Percentiles rank a stretch among this genome's conserved stretches.
Conservation (phyloP, 2,329 filamentous ascomycete species). For the Xylariales sp. region DNA sequence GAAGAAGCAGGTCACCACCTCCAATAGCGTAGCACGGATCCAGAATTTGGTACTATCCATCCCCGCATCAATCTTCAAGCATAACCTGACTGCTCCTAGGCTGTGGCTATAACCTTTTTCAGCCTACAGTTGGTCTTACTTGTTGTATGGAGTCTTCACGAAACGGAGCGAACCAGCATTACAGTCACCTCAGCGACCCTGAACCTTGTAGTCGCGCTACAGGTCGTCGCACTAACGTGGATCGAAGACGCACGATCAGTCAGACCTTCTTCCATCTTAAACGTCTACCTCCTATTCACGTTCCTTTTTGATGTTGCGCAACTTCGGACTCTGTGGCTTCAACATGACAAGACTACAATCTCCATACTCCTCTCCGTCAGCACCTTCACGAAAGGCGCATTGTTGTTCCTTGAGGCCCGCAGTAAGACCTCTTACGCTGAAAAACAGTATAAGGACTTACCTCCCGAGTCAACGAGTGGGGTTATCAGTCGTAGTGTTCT, state of each 20-base stretch:
- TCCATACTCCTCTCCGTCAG: neutral
- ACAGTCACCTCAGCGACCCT: neutral
- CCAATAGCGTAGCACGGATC: too few relatives aligned
- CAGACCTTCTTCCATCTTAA: conserved; percentile 10
- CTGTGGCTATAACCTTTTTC: too few relatives aligned
- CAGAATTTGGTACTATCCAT: too few relatives aligned
- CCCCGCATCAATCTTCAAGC: too few relatives aligned
- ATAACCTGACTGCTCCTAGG: too few relatives aligned
- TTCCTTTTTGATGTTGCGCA: conserved; percentile 7
- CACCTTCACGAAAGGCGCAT: too few relatives aligned
- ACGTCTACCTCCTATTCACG: conserved; percentile 15
- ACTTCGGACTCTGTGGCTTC: conserved; percentile 10
- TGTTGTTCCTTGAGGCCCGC: too few relatives aligned
- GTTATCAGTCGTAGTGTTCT: neutral
- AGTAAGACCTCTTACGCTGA: neutral
- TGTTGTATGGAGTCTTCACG: too few relatives aligned
- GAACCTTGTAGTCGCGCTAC: neutral
- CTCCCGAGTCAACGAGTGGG: neutral
- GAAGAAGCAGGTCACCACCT: too few relatives aligned
- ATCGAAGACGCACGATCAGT: conserved; percentile 8
- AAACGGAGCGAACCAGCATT: too few relatives aligned
- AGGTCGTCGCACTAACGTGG: neutral
- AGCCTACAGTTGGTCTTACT: too few relatives aligned
- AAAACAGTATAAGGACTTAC: too few relatives aligned
- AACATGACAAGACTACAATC: neutral